Evolutionary conservation across 1,284 basidiomycete species (phyloP), one percentile per base, ranked within the genome.

Genomic region (Stereum hirsutum): DNA sequence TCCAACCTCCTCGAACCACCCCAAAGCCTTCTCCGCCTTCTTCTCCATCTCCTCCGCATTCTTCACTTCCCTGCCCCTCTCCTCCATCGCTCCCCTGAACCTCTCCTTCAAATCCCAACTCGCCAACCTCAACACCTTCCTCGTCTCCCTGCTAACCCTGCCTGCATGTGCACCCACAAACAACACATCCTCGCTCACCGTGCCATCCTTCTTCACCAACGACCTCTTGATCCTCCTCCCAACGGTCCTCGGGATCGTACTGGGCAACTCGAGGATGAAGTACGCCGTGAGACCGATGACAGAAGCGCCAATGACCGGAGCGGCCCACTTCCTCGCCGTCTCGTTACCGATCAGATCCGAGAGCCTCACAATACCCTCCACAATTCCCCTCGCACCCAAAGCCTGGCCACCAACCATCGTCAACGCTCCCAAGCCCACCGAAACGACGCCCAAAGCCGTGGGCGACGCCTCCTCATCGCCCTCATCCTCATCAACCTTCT

Each of bases 41-140:
- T 63, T 74, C 64, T 86, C 83, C 42, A 72, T 69, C 52, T 81
- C 81, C 65, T 96, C 92, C 41, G 81, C 83, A 41, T 70, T 70
- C 56, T 73, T 74, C n/a, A 93, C 86, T 55, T 92, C 87, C 59
- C 74, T 78, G 39, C 68, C 75, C 45, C 76, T 70, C 57, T 83
- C 82, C 52, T 92, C 90, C 66, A 94, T 77, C 6, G 89, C 88
- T 2, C 65, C 68, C 40, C 80, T 73, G 73, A 95, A 97, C 36
- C 85, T 75, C 62, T 92, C 89, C 51, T 77, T 76, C 47, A 96
- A 63, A 62, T 98, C 94, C 88, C 89, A 97, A 15, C 84, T 82
- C n/a, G 89, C 93, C 14, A 95, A 63, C 39, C 94, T 72, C 54
- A 99, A 68, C 39, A 99, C 95, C 66, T 98, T 98, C 56, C 95